These are phyloP conservation scores for Clohesyomyces aquaticus DNA, from an alignment of 495 filamentous ascomycete genomes.

Conservation along the genomic window DNA sequence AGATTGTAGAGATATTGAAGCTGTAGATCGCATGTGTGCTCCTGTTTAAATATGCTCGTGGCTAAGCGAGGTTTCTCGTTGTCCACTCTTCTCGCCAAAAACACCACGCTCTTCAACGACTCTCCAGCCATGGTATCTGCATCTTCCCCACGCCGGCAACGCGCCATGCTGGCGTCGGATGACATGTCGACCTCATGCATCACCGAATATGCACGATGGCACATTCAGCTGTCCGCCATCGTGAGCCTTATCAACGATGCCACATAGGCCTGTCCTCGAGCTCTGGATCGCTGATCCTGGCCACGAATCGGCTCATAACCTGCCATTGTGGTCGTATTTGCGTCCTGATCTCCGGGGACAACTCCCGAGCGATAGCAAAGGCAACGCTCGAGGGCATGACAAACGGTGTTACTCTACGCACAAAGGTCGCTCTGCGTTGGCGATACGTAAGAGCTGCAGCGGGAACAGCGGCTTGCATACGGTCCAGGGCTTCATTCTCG, in stretches of 20 bases:
- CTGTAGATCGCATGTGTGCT: not conserved
- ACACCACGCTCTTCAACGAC: conserved; percentile 10
- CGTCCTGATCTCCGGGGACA: not conserved
- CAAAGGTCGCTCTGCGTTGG: conserved; percentile 23
- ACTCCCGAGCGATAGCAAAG: conserved; percentile 18
- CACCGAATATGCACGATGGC: conserved; percentile 9
- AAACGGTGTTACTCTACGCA: conserved; percentile 25
- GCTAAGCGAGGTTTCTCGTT: conserved; percentile 17
- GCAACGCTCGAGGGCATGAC: conserved; percentile 12
- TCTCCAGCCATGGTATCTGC: not conserved
- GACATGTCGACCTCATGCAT: conserved; percentile 12
- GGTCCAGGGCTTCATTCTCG: conserved; percentile 1
- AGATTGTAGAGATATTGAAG: not conserved
- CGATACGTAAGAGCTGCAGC: conserved; percentile 38
- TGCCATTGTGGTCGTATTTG: not conserved
- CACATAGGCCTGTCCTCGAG: not conserved
- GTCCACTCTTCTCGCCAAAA: conserved; percentile 5
- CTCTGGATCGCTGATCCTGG: conserved; percentile 8
- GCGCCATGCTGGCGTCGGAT: conserved; percentile 1
- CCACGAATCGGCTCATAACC: conserved; percentile 9
- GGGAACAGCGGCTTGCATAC: conserved; percentile 29
- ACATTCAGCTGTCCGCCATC: conserved; percentile 9
- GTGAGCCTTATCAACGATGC: conserved; percentile 19
- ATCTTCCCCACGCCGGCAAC: conserved; percentile 22
- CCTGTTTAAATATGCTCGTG: conserved; percentile 1